Base-by-base conservation (phyloP, 1,139 yeast genomes). In the Pichia inconspicua region DNA sequence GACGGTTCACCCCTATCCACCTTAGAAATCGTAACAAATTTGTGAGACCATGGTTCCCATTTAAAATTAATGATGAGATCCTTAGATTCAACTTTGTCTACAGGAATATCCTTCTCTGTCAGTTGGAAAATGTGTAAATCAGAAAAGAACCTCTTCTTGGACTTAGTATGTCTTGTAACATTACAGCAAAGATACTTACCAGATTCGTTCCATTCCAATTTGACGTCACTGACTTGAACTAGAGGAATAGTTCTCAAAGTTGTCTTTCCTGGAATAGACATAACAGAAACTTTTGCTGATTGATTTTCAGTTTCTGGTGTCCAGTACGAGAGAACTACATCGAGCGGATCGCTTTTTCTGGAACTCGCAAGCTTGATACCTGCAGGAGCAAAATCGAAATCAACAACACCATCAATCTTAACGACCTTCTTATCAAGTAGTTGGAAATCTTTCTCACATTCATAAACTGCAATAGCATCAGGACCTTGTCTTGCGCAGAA, bases 401-500 rank as follows among this genome's bases (percentile, higher is more conserved):
- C 97, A 60, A 82, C 82, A 55, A 94, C 78, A 49, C 90, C 95
- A 41, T 86, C 88, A 58, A 89, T 77, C 69, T 85, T 87, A 62
- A 89, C 74, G 58, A 87, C 73, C 71, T 90, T 90, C 71, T 86
- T 87, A 63, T 89, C 97, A 58, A 92, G 72, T 56, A 92, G 70
- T 57, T 73, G 74, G 72, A 78, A 82, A 43, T 82, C 75, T 64
- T 86, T 80, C 45, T 88, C 77, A 34, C 62, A 57, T 56, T 83
- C 88, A 68, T 90, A 94, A 55, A 94, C 78, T 45, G 96, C 92
- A 58, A 94, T 74, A 48, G 95, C 97, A 56, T 87, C 94, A 49
- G 96, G 96, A 48, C 92, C 92, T 68, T 87, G 80, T 72, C 98
- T 85, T 50, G 97, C 97, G 72, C 96, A 87, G 73, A 83, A 94